These are phyloP conservation scores for Penicillium diatomitis DNA, from an alignment of 495 filamentous ascomycete species.

Conservation along the genomic window DNA sequence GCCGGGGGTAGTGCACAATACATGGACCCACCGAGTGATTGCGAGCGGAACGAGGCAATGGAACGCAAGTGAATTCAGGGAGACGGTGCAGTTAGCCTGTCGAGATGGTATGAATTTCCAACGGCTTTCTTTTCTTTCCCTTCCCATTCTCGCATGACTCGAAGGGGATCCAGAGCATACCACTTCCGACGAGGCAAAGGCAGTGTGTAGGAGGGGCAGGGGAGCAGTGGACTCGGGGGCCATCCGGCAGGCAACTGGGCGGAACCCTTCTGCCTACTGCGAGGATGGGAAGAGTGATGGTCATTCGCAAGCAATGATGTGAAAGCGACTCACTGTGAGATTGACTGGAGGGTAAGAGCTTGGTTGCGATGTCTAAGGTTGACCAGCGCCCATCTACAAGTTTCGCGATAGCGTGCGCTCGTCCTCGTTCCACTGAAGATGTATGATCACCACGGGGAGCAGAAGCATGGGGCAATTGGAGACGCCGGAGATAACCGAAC, in stretches of 20 bases:
- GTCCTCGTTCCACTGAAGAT: neutral
- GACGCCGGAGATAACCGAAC: slow-evolving; percentile 34
- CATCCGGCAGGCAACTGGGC: slow-evolving; percentile 8
- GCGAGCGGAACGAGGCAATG: slow-evolving; percentile 5
- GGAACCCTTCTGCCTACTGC: neutral
- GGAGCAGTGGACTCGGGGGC: no score
- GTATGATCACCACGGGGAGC: neutral
- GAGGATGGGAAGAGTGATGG: neutral
- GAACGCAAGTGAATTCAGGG: slow-evolving; percentile 1
- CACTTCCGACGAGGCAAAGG: no score
- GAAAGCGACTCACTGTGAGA: neutral
- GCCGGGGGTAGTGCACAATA: slow-evolving; percentile 8
- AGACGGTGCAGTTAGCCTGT: no score
- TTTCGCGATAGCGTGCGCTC: neutral
- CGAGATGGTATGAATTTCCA: no score
- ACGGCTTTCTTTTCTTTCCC: no score
- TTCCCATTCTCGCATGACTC: no score
- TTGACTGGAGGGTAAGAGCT: neutral
- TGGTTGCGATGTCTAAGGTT: slow-evolving; percentile 2
- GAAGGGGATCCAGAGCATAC: no score
- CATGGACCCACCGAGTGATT: slow-evolving; percentile 15
- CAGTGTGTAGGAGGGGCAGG: no score
- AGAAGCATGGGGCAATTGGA: slow-evolving; percentile 13
- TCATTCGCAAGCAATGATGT: neutral
- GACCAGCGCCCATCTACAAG: slow-evolving; percentile 5